Evolutionary conservation across 169 alveolate genomes (phyloP).

Genomic region (Blepharisma undulans): DNA sequence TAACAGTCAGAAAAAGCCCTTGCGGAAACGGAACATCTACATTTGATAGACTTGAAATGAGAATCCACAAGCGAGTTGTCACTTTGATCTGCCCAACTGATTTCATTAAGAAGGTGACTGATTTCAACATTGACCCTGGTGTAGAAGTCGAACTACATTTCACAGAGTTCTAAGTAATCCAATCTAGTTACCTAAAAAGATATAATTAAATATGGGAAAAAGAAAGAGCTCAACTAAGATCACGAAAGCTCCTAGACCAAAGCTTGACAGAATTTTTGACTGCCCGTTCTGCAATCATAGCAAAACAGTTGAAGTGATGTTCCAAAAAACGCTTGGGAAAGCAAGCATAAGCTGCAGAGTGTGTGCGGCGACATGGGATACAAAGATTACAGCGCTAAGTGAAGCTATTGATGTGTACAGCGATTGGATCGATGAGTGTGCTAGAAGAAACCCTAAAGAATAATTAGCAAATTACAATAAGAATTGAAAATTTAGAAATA

Average conservation of each 20-base stretch:
- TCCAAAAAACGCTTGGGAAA: constrained; percentile 67
- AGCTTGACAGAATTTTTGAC: constrained; percentile 91
- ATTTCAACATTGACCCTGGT: constrained; percentile 96
- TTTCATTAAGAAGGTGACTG: constrained; percentile 95
- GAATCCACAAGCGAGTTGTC: constrained; percentile 97
- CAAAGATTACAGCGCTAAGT: constrained; percentile 77
- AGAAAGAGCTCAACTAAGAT: constrained; percentile 76
- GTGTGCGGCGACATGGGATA: constrained; percentile 85
- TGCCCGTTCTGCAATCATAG: constrained; percentile 94
- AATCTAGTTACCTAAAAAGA: background rate
- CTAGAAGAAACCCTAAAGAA: background rate
- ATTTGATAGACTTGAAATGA: constrained; percentile 97
- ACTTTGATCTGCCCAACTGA: constrained; percentile 96
- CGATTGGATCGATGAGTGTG: constrained; percentile 90
- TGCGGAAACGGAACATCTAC: constrained; percentile 98
- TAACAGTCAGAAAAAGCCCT: constrained; percentile 96
- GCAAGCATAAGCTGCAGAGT: constrained; percentile 84
- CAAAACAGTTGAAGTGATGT: constrained; percentile 88
- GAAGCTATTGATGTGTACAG: constrained; percentile 91
- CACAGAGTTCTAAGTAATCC: constrained; percentile 67
- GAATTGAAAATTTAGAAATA: background rate
- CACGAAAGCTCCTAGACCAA: constrained; percentile 73
- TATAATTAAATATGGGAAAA: constrained; percentile 76
- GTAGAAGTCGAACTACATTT: constrained; percentile 97
- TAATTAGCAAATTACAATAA: background rate